Percentiles rank a stretch among this genome's conserved stretches.
Conservation (phyloP, 176 grass and related monocot species). For the Oryza meridionalis region DNA sequence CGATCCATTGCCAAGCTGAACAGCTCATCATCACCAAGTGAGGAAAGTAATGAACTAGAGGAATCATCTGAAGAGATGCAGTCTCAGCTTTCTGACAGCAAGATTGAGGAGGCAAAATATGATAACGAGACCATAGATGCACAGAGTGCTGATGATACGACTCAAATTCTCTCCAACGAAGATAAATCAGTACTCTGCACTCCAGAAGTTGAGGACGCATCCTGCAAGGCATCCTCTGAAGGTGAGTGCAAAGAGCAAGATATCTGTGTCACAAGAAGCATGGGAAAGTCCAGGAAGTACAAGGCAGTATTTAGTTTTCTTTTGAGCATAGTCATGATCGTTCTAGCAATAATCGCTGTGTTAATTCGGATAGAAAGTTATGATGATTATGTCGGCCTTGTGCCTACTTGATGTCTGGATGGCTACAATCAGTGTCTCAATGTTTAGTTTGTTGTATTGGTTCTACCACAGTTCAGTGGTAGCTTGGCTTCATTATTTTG, state of each 20-base stretch:
- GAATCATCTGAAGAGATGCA: conserved; percentile 35
- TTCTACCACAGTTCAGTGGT: not conserved
- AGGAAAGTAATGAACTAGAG: conserved; percentile 18
- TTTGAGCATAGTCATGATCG: conserved; percentile 44
- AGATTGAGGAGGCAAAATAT: conserved; percentile 40
- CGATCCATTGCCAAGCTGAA: conserved; percentile 10
- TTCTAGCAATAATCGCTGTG: conserved; percentile 46
- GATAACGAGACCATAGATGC: conserved; percentile 29
- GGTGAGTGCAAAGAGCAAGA: conserved; percentile 23
- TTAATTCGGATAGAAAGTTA: conserved; percentile 49
- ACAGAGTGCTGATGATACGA: not conserved
- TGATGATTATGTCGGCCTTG: conserved; percentile 53
- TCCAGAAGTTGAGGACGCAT: conserved; percentile 41
- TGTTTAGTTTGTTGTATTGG: conserved; percentile 30
- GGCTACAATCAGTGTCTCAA: not conserved
- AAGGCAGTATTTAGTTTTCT: conserved; percentile 33
- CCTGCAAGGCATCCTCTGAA: conserved; percentile 30
- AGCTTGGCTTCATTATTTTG: conserved; percentile 18
- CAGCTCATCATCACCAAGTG: not conserved
- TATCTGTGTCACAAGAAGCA: conserved; percentile 22
- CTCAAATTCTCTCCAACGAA: conserved; percentile 32
- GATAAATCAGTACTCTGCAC: conserved; percentile 55
- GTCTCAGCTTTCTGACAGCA: conserved; percentile 43
- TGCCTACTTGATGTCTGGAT: conserved; percentile 63
- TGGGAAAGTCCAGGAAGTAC: conserved; percentile 24